These are phyloP conservation scores for Phellopilus nigrolimitatus DNA, from an alignment of 1,284 basidiomycete species.

Conservation along the genomic window DNA sequence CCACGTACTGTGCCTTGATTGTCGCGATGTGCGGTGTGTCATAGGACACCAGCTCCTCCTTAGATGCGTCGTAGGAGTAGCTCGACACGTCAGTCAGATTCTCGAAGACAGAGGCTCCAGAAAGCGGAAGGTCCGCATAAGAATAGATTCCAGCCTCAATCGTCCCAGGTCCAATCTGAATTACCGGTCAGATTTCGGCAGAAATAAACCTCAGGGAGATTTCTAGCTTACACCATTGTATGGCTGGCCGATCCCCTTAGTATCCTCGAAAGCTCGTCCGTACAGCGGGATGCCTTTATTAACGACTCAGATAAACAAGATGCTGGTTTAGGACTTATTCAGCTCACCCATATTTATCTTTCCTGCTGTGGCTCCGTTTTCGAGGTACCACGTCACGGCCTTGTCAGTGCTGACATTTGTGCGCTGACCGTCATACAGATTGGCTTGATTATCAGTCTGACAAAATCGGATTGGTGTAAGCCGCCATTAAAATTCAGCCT, in stretches of 20 bases:
- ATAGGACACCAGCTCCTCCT: conserved; percentile 69
- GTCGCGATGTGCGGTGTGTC: conserved; percentile 73
- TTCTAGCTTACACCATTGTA: conserved; percentile 59
- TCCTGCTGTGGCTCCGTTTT: conserved; percentile 59
- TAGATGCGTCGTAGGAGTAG: conserved; percentile 70
- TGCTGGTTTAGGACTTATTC: not conserved
- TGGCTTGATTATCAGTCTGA: conserved; percentile 75
- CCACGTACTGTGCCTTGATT: conserved; percentile 76
- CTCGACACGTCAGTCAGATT: conserved; percentile 72
- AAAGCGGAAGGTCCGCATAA: conserved; percentile 70
- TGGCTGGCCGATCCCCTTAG: conserved; percentile 66
- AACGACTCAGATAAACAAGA: not conserved
- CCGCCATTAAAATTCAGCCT: not conserved
- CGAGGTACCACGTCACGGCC: conserved; percentile 63
- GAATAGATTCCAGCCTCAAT: conserved; percentile 68
- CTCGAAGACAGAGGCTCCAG: conserved; percentile 62
- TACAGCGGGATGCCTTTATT: conserved; percentile 73
- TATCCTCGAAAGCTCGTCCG: conserved; percentile 80
- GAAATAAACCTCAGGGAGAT: not conserved
- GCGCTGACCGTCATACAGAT: conserved; percentile 63
- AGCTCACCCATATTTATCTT: conserved; percentile 76
- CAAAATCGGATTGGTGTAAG: conserved; percentile 2
- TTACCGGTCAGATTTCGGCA: not conserved
- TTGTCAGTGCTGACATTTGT: conserved; percentile 66
- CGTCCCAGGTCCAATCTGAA: conserved; percentile 68